Conservation (phyloP, 768 basidiomycete species). For the Pisolithus albus region DNA sequence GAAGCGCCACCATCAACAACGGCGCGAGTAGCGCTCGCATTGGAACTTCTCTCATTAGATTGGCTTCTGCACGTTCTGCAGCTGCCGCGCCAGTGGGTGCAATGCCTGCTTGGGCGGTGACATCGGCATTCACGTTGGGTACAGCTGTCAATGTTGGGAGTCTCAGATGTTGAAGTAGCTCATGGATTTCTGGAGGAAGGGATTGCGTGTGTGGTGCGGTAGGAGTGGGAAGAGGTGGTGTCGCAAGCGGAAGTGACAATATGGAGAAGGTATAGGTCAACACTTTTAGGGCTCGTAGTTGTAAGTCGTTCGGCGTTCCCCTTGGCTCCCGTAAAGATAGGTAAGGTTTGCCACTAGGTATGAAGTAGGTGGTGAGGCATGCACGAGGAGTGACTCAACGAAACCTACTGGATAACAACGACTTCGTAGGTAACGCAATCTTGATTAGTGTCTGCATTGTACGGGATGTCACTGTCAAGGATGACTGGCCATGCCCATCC, state of each 20-base stretch:
- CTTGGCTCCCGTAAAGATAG: slow-evolving; percentile 43
- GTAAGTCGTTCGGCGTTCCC: slow-evolving; percentile 47
- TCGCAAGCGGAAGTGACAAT: slow-evolving; percentile 46
- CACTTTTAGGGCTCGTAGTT: slow-evolving; percentile 45
- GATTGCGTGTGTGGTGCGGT: slow-evolving; percentile 18
- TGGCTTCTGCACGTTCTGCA: slow-evolving; percentile 25
- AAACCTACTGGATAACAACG: slow-evolving; percentile 13
- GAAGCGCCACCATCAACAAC: slow-evolving; percentile 57
- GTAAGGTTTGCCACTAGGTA: slow-evolving; percentile 34
- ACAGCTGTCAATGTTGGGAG: slow-evolving; percentile 44
- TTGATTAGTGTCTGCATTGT: slow-evolving; percentile 6
- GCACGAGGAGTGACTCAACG: slow-evolving; percentile 1
- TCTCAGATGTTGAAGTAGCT: slow-evolving; percentile 59
- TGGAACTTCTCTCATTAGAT: slow-evolving; percentile 47
- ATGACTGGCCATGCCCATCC: slow-evolving; percentile 40
- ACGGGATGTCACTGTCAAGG: slow-evolving; percentile 33
- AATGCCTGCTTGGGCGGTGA: slow-evolving; percentile 11
- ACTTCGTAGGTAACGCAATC: slow-evolving; percentile 29
- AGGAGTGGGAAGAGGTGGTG: slow-evolving; percentile 18
- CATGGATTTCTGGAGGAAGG: slow-evolving; percentile 49
- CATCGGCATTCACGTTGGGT: slow-evolving; percentile 20
- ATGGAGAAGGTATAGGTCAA: slow-evolving; percentile 42
- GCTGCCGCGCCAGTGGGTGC: slow-evolving; percentile 11
- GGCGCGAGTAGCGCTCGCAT: slow-evolving; percentile 64
- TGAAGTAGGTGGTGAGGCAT: slow-evolving; percentile 4